A percentile compares a stretch with the other conserved stretches of the same genome.
Conservation (phyloP, 768 basidiomycete species). For the Royoungia palumana region DNA sequence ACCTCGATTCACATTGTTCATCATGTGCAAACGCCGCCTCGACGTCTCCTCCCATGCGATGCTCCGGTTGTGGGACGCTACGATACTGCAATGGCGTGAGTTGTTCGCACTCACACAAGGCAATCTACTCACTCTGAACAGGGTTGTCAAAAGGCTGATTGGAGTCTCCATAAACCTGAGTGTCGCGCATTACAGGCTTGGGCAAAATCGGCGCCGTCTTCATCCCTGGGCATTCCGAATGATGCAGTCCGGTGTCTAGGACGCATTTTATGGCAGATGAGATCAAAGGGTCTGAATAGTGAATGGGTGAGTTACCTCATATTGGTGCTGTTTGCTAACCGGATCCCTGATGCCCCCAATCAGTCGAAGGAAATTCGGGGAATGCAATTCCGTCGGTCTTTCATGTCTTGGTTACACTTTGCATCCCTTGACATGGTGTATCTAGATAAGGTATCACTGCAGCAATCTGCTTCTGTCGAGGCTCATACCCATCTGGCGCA, state of each 20-base stretch:
- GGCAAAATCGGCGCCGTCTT: slow-evolving; percentile 48
- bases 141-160: slow-evolving; percentile 75
- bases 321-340: not conserved
- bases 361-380: slow-evolving; percentile 62
- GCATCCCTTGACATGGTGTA: not conserved
- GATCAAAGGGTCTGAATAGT: slow-evolving; percentile 51
- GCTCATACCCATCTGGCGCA: slow-evolving; percentile 70
- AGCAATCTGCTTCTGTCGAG: slow-evolving; percentile 45
- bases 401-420: not conserved
- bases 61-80: slow-evolving; percentile 65
- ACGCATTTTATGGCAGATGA: slow-evolving; percentile 65
- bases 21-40: slow-evolving; percentile 50
- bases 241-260: slow-evolving; percentile 81
- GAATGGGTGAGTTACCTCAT: slow-evolving; percentile 48
- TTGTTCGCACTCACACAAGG: not conserved
- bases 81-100: slow-evolving; percentile 77
- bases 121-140: slow-evolving; percentile 1
- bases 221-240: slow-evolving; percentile 52
- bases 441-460: slow-evolving; percentile 51
- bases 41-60: slow-evolving; percentile 53
- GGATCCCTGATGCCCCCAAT: not conserved
- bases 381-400: slow-evolving; percentile 72
- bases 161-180: slow-evolving; percentile 74
- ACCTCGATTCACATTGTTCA: slow-evolving; percentile 66
- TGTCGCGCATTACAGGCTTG: slow-evolving; percentile 65